These are phyloP conservation scores for Pythium insidiosum DNA, from an alignment of 352 stramenopile genomes.

Conservation along the genomic window DNA sequence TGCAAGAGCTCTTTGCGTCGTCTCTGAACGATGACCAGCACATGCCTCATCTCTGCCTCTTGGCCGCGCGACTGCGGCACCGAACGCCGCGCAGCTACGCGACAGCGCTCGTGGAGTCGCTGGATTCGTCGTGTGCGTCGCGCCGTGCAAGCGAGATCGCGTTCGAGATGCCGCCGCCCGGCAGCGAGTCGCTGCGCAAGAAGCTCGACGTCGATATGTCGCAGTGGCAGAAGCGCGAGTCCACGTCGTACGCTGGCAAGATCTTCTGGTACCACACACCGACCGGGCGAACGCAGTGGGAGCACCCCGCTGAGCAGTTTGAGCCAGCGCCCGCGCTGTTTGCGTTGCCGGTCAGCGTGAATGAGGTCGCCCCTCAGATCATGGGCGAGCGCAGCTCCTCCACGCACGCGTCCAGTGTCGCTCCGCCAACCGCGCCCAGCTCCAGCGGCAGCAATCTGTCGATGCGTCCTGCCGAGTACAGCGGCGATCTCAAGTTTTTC, in stretches of 20 bases:
- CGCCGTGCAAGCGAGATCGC: constrained; percentile 49
- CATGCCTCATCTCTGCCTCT: constrained; percentile 52
- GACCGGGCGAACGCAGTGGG: constrained; percentile 74
- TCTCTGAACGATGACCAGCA: constrained; percentile 28
- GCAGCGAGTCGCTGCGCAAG: constrained; percentile 13
- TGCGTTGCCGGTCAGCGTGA: constrained; percentile 52
- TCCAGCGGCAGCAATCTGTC: no score
- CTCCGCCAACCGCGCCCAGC: no score
- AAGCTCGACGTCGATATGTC: constrained; percentile 63
- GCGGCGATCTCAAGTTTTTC: no score
- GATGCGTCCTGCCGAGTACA: no score
- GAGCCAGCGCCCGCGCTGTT: constrained; percentile 53
- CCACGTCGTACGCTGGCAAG: constrained; percentile 58
- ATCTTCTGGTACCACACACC: constrained; percentile 74
- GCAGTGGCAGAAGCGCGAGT: constrained; percentile 73
- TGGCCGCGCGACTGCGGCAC: constrained; percentile 43
- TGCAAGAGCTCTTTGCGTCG: constrained; percentile 26
- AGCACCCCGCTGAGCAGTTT: constrained; percentile 57
- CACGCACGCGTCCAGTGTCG: no score
- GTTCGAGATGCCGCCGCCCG: constrained; percentile 25
- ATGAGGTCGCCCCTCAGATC: constrained; percentile 57
- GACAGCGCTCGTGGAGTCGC: constrained; percentile 35
- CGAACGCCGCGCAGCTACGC: constrained; percentile 64
- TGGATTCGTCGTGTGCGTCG: constrained; percentile 35
- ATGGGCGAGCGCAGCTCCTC: no score